Base-by-base conservation (phyloP, 495 filamentous ascomycete species). In the Schizothecium vesticola region DNA sequence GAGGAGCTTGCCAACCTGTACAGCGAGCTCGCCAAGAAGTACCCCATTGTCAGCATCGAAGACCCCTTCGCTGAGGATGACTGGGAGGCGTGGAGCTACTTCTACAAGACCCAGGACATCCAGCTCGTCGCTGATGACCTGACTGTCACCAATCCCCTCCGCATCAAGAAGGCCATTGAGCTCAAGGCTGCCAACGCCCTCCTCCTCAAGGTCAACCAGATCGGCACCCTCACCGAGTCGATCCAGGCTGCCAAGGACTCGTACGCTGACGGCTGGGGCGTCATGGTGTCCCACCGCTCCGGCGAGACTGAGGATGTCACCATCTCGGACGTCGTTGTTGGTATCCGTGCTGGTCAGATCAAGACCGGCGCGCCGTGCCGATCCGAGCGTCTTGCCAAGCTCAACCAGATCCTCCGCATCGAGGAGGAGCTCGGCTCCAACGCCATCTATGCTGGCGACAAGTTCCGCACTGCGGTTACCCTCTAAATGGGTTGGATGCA, bases 241-340 rank as follows among this genome's bases (percentile, higher is more conserved):
- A 99, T 99, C 85, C 95, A 99, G 86, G 96, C 96, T 66, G 95
- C 96, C 77, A 98, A 97, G 86, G 96, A 98, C 85, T 96, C 96
- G 67, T 99, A 95, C 79, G 92, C 90, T 69, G 96, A 92, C 74
- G 89, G 88, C 80, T 99, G 94, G 94, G 95, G 95, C 81, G 94
- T 99, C 85, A 99, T 99, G 96, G 96, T 99, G 67, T 97, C 94
- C 67, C 96, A 99, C 87, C 90, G 96, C 73, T 97, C 95, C 69
- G 95, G 95, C 78, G 95, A 99, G 91, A 98, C 95, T 65, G 95
- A 99, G 85, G 95, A 98, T 83, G 95, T 99, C 75, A 98, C 96
- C 77, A 99, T 99, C 80, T 88, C 96, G 74, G 95, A 99, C 78
- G 95, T 99, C 68, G 93, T 93, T 68, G 95, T 98, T 72, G 95